Percentiles rank a stretch among this genome's conserved stretches.
Evolutionary conservation across 495 filamentous ascomycete genomes (phyloP).

Genomic region (Amniculicola lignicola): DNA sequence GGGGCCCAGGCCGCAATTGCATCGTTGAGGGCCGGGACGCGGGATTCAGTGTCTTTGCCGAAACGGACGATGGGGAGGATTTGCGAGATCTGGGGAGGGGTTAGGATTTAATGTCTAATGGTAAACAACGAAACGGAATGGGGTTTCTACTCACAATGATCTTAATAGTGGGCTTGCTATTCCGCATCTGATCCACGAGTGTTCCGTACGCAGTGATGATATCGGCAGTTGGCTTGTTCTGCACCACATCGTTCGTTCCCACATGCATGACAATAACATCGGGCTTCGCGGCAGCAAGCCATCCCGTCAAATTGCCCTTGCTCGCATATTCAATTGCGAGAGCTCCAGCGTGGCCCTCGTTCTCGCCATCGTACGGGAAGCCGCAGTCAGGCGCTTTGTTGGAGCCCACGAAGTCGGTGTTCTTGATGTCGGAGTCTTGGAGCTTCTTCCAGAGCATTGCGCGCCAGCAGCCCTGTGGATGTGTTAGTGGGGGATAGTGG

Average conservation of each 20-base stretch:
- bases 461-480: conserved; percentile 27
- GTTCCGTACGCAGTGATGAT: conserved; percentile 17
- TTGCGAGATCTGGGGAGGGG: conserved; percentile 15
- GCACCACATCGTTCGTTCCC: conserved; percentile 27
- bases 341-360: conserved; percentile 27
- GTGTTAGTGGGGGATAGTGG: conserved; percentile 2
- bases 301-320: conserved; percentile 13
- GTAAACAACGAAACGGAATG: not conserved
- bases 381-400: conserved; percentile 18
- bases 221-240: not conserved
- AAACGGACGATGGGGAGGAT: conserved; percentile 16
- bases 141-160: conserved; percentile 11
- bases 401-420: conserved; percentile 30
- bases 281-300: conserved; percentile 8
- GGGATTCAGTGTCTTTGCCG: not conserved
- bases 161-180: conserved; percentile 11
- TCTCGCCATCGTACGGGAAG: conserved; percentile 10
- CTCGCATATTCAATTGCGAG: conserved; percentile 11
- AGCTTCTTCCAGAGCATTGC: conserved; percentile 24
- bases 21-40: conserved; percentile 21
- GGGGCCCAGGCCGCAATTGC: conserved; percentile 18
- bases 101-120: not conserved
- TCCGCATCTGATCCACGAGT: conserved; percentile 22
- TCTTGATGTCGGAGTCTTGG: conserved; percentile 9
- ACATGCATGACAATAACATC: conserved; percentile 29